Base-by-base conservation (phyloP, 306 rosid genomes). In the Cyamopsis tetragonoloba region DNA sequence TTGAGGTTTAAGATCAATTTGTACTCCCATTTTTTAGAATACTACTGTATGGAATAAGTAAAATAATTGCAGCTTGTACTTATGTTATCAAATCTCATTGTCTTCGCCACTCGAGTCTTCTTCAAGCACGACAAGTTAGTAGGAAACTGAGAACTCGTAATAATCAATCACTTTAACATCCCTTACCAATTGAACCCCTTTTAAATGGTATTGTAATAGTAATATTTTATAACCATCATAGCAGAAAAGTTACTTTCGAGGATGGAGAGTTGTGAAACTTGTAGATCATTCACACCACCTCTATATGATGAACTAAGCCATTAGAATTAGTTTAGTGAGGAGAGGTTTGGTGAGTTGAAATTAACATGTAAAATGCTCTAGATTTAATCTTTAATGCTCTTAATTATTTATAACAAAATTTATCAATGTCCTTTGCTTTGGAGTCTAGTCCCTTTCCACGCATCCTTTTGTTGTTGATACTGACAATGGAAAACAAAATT, bases 261-360 rank as follows among this genome's bases (percentile, higher is more conserved):
- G 30, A 19, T 75, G 30, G 61, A 35, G 47, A 47, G 68, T 24
- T 56, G 28, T 34, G 30, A 67, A 27, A 46, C 62, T 48, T 27
- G 30, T 3, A 12, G 18, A 47, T 34, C 17, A 64, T 75, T 58
- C 37, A 73, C 71, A 72, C 70, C 41, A 14, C 13, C 39, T 53
- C 12, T n/a, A n/a, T n/a, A n/a, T n/a, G n/a, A n/a, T n/a, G n/a
- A n/a, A n/a, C n/a, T n/a, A n/a, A n/a, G n/a, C n/a, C n/a, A n/a
- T n/a, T n/a, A n/a, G n/a, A n/a, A n/a, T n/a, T n/a, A n/a, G n/a
- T n/a, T n/a, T n/a, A n/a, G n/a, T n/a, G n/a, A n/a, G n/a, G n/a
- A n/a, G n/a, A n/a, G n/a, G n/a, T n/a, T n/a, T n/a, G n/a, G n/a
- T n/a, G n/a, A n/a, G n/a, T n/a, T n/a, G n/a, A n/a, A n/a, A n/a